These are phyloP conservation scores for Papiliotrema nemorosa DNA, from an alignment of 1,284 basidiomycete genomes.

Conservation along the genomic window DNA sequence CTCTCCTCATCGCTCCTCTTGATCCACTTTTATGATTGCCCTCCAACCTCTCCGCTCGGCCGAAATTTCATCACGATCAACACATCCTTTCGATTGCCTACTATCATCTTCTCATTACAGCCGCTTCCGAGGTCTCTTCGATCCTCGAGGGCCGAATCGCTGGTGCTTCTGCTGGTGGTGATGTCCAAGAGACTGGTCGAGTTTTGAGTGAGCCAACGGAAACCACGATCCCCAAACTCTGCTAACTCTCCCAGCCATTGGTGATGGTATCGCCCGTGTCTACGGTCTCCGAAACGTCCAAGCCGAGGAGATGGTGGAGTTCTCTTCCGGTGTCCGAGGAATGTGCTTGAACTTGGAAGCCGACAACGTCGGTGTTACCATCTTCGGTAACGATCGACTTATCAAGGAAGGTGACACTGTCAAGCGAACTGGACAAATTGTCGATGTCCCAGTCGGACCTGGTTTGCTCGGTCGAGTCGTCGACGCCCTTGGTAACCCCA, in stretches of 20 bases:
- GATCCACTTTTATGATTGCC: conserved; percentile 3
- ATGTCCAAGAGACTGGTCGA: conserved; percentile 98
- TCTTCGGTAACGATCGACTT: conserved; percentile 99
- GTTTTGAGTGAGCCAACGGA: conserved; percentile 75
- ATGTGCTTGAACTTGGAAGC: conserved; percentile 99
- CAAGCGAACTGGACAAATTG: conserved; percentile 99
- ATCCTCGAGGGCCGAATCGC: conserved; percentile 98
- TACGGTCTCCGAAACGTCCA: conserved; percentile 83
- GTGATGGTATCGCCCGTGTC: conserved; percentile 99
- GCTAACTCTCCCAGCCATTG: conserved; percentile 69
- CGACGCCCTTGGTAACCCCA: conserved; percentile 98
- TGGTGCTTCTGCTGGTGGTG: conserved; percentile 81
- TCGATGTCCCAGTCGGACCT: conserved; percentile 98
- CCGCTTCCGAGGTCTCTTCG: conserved; percentile 97
- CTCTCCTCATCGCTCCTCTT: not conserved
- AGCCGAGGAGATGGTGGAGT: conserved; percentile 99
- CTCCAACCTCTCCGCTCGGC: conserved; percentile 5
- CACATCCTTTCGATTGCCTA: not conserved
- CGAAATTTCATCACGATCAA: conserved; percentile 4
- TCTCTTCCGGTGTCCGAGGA: conserved; percentile 96
- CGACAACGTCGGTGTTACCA: conserved; percentile 99
- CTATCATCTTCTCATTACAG: conserved; percentile 51
- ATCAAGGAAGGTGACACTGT: conserved; percentile 99
- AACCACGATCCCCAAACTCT: not conserved
- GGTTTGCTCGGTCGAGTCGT: conserved; percentile 96